These are phyloP conservation scores for Colletotrichum destructivum DNA, from an alignment of 2,329 filamentous ascomycete genomes.

Conservation along the genomic window DNA sequence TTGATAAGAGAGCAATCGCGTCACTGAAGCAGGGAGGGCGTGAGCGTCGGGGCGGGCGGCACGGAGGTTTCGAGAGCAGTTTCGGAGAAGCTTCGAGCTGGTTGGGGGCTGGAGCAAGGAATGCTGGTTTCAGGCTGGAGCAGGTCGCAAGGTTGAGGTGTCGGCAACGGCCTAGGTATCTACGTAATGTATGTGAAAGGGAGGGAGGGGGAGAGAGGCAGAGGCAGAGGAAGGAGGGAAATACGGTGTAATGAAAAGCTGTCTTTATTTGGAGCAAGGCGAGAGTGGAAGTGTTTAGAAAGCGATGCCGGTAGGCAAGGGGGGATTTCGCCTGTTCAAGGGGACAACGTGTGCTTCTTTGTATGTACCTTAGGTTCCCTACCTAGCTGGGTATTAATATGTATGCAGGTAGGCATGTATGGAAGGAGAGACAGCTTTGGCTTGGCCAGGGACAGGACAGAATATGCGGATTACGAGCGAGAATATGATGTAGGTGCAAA, in stretches of 20 bases:
- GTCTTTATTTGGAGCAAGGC: conserved; percentile 3
- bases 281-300: neutral
- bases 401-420: neutral
- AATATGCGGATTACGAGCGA: conserved; percentile 3
- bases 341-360: conserved; percentile 22
- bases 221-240: neutral
- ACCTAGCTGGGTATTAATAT: neutral
- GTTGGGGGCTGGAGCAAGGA: conserved; percentile 29
- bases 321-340: neutral
- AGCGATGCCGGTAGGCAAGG: neutral
- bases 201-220: neutral
- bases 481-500: conserved; percentile 20
- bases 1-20: conserved; percentile 10
- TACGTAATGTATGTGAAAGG: neutral
- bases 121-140: conserved; percentile 35
- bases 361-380: neutral
- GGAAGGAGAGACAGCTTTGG: neutral
- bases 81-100: conserved; percentile 32
- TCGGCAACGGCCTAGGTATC: neutral
- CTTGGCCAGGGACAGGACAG: neutral
- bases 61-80: conserved; percentile 23
- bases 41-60: conserved; percentile 12
- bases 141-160: conserved; percentile 29
- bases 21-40: conserved; percentile 8
- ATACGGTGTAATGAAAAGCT: neutral